Base-by-base conservation (phyloP, 169 alveolate genomes). In the Babesia divergens region DNA sequence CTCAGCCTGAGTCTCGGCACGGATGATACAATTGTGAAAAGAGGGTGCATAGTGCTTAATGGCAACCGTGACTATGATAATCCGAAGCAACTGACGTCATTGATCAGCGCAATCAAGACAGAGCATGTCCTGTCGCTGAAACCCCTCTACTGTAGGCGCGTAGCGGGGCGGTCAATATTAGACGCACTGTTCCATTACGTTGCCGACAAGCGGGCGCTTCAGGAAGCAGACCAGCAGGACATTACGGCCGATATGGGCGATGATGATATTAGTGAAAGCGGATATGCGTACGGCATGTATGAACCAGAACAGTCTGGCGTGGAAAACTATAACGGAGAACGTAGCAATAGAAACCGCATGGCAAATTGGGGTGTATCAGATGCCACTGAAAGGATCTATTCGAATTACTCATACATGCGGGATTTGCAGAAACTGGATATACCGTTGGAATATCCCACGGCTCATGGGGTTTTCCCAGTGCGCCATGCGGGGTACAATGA, bases 21-120 rank as follows among this genome's bases (percentile, higher is more conserved):
- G 20, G 50, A 31, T 9, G 52, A 42, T 22, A 52, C 56, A 1
- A 35, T 49, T 11, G 8, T 44, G 22, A 58, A 55, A 31, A 60
- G 76, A 22, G 86, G 86, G 0, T 77, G 86, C 37, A 34, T 77
- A 16, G 49, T 77, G 6, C 31, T 77, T 20, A 74, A 77, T 34
- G 72, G 72, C 53, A 18, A 14, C 37, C 56, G 72, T 22, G 35
- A 62, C 59, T 62, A 46, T 32, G 59, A 50, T 20, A 32, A 42
- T 6, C 35, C 31, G 59, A n/a, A 43, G 46, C 72, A 62, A 20
- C 34, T 52, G 24, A 44, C 29, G 2, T 49, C 72, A 0, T 20
- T 62, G 11, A 20, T 62, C 2, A 62, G 60, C 28, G 72, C 72
- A 3, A 20, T 46, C 16, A 62, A 62, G 60, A 44, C 72, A 50